Base-by-base conservation (phyloP, 2,329 filamentous ascomycete species). In the Curvularia sp. region DNA sequence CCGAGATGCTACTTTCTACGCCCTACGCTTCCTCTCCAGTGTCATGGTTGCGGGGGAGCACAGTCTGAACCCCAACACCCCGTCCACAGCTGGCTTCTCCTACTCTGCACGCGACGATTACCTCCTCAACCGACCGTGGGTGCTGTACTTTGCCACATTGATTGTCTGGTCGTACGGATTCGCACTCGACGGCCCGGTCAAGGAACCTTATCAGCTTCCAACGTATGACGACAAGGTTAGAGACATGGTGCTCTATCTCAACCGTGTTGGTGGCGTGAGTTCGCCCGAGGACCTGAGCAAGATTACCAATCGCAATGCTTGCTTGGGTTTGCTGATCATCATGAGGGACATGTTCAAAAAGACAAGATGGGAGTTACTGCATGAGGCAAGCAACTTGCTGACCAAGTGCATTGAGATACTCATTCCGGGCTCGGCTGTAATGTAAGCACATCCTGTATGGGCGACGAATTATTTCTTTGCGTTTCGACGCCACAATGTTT, bases 101-200 rank as follows among this genome's bases (percentile, higher is more conserved):
- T 99, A 98, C 76, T 89, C 88, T 18, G 92, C 93, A 0, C 86
- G 92, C 19, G 91, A 97, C 68, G 95, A 99, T 69, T 90, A 93
- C 52, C 83, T 97, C 1, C 84, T 98, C 59, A 96, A 98, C 71
- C 85, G 95, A 15, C 92, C 94, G 0, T 99, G 95, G 94, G 93
- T 97, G 10, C 82, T 98, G 50, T 99, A 97, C 78, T 96, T 97
- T 73, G 92, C 95, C 0, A 88, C 89, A 0, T 83, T 99, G 13
- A 92, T 97, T 21, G 91, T 98, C 1, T 99, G 95, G 95, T 92
- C 88, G 59, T 99, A 98, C 70, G 94, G 93, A 2, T 97, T 88
- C 73, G 93, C 94, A 0, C 81, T 96, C 19, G 95, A 98, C 67
- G 95, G 95, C 0, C 86, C 92, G 0, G 86, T 91, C 56, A 80